These are phyloP conservation scores for Mycena epipterygia DNA, from an alignment of 768 basidiomycete genomes.

Conservation along the genomic window DNA sequence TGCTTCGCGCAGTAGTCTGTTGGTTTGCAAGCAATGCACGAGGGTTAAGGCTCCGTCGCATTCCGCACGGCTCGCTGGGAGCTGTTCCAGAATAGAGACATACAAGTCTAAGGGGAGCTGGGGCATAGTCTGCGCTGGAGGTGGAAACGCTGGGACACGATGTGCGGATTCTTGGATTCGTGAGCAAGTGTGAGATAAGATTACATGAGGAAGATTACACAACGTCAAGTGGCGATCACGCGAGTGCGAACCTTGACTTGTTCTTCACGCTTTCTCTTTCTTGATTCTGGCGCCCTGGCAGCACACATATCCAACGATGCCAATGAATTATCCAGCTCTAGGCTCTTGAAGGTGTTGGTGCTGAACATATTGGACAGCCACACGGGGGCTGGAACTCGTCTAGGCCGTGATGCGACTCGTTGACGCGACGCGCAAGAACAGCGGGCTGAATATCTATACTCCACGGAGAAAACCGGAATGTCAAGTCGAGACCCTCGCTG, in stretches of 20 bases:
- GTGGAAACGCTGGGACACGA: too few species aligned
- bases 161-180: too few species aligned
- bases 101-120: slow-evolving; percentile 28
- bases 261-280: too few species aligned
- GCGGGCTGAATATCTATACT: neutral
- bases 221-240: too few species aligned
- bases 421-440: neutral
- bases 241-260: too few species aligned
- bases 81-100: slow-evolving; percentile 17
- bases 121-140: neutral
- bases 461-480: neutral
- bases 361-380: neutral
- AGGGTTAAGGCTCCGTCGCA: slow-evolving; percentile 44
- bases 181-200: too few species aligned
- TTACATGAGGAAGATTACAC: neutral
- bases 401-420: slow-evolving; percentile 11
- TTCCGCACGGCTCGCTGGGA: slow-evolving; percentile 11
- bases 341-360: too few species aligned
- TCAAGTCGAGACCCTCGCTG: neutral
- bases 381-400: slow-evolving; percentile 15
- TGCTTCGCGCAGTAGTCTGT: slow-evolving; percentile 57
- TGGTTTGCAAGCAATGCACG: slow-evolving; percentile 54
- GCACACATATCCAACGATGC: too few species aligned
- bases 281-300: too few species aligned
- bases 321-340: too few species aligned